A percentile compares a stretch with the other conserved stretches of the same genome.
Conservation (phyloP, 257 asterid genomes). For the Catharanthus roseus region DNA sequence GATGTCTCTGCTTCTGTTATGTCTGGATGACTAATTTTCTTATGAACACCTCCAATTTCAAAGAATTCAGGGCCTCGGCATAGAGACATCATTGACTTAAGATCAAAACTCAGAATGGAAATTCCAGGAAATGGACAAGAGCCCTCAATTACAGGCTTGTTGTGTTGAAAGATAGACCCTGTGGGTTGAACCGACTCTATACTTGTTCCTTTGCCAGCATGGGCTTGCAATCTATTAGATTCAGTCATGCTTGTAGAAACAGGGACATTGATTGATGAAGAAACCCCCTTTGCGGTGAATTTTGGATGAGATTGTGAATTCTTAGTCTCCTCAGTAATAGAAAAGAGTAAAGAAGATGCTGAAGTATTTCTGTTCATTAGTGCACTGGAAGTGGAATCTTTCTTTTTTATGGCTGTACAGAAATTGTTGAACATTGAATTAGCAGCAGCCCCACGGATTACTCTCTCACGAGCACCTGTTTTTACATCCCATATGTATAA, state of each 20-base stretch:
- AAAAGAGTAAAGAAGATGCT: slow-evolving; percentile 64
- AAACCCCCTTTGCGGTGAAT: slow-evolving; percentile 31
- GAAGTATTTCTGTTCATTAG: slow-evolving; percentile 62
- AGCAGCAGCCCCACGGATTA: slow-evolving; percentile 90
- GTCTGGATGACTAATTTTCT: slow-evolving; percentile 30
- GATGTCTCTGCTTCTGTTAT: slow-evolving; percentile 36
- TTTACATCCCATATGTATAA: slow-evolving; percentile 93
- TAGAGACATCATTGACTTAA: slow-evolving; percentile 66
- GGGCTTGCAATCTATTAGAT: slow-evolving; percentile 22
- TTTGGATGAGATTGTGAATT: slow-evolving; percentile 36
- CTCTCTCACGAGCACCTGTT: slow-evolving; percentile 95
- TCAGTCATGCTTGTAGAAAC: slow-evolving; percentile 22
- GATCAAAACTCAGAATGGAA: slow-evolving; percentile 73
- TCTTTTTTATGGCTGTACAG: slow-evolving; percentile 39
- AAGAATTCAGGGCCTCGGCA: slow-evolving; percentile 45
- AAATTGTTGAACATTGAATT: slow-evolving; percentile 94
- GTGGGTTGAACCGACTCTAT: slow-evolving; percentile 27
- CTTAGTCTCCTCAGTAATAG: slow-evolving; percentile 47
- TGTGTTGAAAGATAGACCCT: slow-evolving; percentile 38
- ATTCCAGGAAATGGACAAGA: slow-evolving; percentile 93
- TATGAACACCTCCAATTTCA: slow-evolving; percentile 27
- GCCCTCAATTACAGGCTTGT: slow-evolving; percentile 64
- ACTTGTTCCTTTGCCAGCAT: slow-evolving; percentile 28
- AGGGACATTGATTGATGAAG: slow-evolving; percentile 28
- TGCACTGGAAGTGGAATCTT: slow-evolving; percentile 28